Percentiles rank a stretch among this genome's conserved stretches.
These are phyloP conservation scores for Brasilioporus rufonigricans DNA, from an alignment of 768 basidiomycete genomes.

Conservation along the genomic window DNA sequence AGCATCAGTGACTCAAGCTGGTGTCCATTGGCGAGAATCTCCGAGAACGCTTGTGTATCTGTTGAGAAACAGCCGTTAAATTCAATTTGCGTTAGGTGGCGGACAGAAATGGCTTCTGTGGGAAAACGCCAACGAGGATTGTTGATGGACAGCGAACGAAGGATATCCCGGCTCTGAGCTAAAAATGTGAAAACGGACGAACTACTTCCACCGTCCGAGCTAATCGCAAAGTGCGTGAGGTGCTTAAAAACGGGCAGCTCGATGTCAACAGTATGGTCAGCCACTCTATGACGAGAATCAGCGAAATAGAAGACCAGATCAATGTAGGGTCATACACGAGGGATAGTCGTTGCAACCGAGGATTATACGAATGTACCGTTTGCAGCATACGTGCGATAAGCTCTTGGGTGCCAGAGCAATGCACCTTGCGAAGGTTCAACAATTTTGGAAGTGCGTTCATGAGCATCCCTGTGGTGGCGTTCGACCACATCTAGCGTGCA, in stretches of 20 bases:
- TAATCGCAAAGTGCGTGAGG: constrained; percentile 58
- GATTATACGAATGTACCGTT: constrained; percentile 49
- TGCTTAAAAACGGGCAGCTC: constrained; percentile 50
- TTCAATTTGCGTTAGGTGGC: constrained; percentile 62
- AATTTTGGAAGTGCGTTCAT: constrained; percentile 66
- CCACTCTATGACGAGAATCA: constrained; percentile 19
- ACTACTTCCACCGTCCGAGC: constrained; percentile 42
- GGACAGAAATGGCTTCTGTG: constrained; percentile 47
- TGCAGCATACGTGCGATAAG: constrained; percentile 51
- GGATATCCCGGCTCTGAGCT: constrained; percentile 47
- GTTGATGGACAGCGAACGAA: constrained; percentile 55
- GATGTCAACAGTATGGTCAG: constrained; percentile 44
- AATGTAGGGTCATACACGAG: constrained; percentile 50
- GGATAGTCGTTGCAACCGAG: constrained; percentile 55
- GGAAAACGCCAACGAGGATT: constrained; percentile 61
- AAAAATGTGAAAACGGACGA: constrained; percentile 46
- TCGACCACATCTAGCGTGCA: neutral
- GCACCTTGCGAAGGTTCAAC: constrained; percentile 54
- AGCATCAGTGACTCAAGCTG: constrained; percentile 64
- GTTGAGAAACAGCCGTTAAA: constrained; percentile 57
- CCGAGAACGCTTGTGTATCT: constrained; percentile 50
- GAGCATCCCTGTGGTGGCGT: constrained; percentile 51
- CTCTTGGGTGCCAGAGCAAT: constrained; percentile 56
- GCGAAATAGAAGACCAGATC: neutral
- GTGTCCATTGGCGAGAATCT: constrained; percentile 57